Evolutionary conservation across 305 asterid genomes (phyloP), one percentile per base, ranked within the genome.

Genomic region (Ilex paraguariensis): DNA sequence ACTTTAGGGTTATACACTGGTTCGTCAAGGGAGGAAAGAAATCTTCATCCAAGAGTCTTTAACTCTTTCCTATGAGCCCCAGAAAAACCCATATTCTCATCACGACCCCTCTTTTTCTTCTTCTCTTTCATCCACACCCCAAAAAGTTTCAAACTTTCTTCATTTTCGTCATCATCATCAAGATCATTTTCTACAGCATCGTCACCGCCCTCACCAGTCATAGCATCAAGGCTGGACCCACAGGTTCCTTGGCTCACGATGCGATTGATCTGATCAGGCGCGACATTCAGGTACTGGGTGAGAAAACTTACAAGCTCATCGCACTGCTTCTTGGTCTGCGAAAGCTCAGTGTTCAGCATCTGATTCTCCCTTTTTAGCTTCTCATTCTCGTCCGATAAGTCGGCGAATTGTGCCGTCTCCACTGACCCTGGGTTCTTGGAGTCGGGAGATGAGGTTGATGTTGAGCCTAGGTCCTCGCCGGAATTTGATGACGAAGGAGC

Each of bases 51-150:
- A 83, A 2, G 84, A 2, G 74, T 62, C 60, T 80, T 87, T 69
- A 76, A 63, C 58, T 75, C 82, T 59, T 84, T 89, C 61, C 53
- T 57, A 3, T 44, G 70, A 4, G 64, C 59, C 62, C 76, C 80
- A 3, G 61, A 62, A 33, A 33, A 46, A 28, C 73, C 84, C 21
- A 36, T 21, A 56, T 33, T 70, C 13, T 73, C 91, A 10, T 70
- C 69, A 13, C 71, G 68, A 11, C 63, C 80, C 85, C 87, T 75
- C 80, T 79, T 75, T 57, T 63, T 75, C 69, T 63, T 70, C 6
- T 75, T 81, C 56, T 73, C 84, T 72, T 78, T 86, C 79, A 87
- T 36, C 64, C 79, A 31, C 57, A 91, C 96, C 63, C 96, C 96
- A 49, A 91, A 88, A 73, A 91, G 63, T 62, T 82, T 91, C 81